Evolutionary conservation across 495 filamentous ascomycete species (phyloP).

Genomic region (Penicillium pulvis): DNA sequence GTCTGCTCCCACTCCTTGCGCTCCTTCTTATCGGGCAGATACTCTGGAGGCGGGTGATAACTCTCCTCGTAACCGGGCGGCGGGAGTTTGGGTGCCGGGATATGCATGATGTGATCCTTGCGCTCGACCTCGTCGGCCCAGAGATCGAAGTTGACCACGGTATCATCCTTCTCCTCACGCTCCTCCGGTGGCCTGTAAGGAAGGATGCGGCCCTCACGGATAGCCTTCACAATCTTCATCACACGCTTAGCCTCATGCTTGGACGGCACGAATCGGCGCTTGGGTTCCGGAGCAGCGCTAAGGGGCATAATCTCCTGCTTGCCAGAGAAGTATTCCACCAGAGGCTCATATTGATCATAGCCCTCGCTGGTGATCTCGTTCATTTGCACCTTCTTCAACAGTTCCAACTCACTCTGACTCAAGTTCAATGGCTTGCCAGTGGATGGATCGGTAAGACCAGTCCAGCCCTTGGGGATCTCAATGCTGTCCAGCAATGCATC

Average conservation of each 20-base stretch:
- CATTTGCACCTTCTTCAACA: slow-evolving; percentile 86
- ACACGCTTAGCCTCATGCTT: slow-evolving; percentile 96
- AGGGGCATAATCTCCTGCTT: slow-evolving; percentile 92
- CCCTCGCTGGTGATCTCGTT: slow-evolving; percentile 85
- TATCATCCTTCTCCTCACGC: slow-evolving; percentile 67
- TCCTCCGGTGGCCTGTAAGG: slow-evolving; percentile 84
- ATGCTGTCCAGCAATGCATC: slow-evolving; percentile 95
- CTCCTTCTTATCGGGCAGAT: slow-evolving; percentile 83
- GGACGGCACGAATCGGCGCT: slow-evolving; percentile 94
- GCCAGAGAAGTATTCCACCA: slow-evolving; percentile 89
- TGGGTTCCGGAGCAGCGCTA: slow-evolving; percentile 92
- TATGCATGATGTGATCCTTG: slow-evolving; percentile 88
- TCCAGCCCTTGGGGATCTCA: slow-evolving; percentile 98
- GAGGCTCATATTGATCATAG: slow-evolving; percentile 90
- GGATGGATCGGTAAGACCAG: slow-evolving; percentile 87
- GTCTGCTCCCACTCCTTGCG: slow-evolving; percentile 83
- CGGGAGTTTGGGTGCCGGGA: slow-evolving; percentile 93
- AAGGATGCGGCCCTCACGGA: slow-evolving; percentile 88
- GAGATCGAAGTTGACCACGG: slow-evolving; percentile 80
- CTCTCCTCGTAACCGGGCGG: slow-evolving; percentile 93
- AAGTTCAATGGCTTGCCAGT: slow-evolving; percentile 91
- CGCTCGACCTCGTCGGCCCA: slow-evolving; percentile 89
- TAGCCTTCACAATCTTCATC: slow-evolving; percentile 97
- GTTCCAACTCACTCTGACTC: slow-evolving; percentile 83
- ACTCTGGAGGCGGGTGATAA: slow-evolving; percentile 96